Base-by-base conservation (phyloP, 345 rosid genomes). In the Salix udensis region DNA sequence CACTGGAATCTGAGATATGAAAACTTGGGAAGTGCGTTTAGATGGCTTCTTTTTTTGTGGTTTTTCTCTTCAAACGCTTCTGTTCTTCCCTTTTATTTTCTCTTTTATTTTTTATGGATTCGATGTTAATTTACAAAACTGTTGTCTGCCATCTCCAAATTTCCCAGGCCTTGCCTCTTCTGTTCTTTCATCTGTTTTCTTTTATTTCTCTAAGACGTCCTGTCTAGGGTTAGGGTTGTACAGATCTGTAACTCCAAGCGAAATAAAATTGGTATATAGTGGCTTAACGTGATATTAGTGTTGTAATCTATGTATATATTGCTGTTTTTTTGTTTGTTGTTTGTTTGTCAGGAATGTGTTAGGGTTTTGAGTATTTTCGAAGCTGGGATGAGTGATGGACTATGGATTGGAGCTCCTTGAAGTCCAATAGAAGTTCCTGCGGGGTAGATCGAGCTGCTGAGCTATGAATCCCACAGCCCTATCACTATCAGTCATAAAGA, bases 401-500 rank as follows among this genome's bases (percentile, higher is more conserved):
- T 24, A 64, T 55, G 79, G 83, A 52, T 92, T 87, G 72, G 98
- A 94, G 98, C 97, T 94, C 91, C 91, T 88, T 91, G 66, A 87
- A 87, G 92, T 94, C 92, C 96, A 94, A 94, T 78, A 84, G 89
- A 88, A 94, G 94, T 34, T 77, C 83, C 66, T 74, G 81, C 86
- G 21, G 86, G 91, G 94, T 84, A 40, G 76, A 86, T 80, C 46
- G 82, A 88, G 97, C 98, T 94, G 94, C 96, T 86, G 79, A 87
- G 93, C 88, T 91, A 92, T 91, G 97, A 86, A 92, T 90, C 86
- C 95, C 97, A 85, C 81, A 90, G 84, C 79, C 87, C 89, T 88
- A 87, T 80, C 82, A 4, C 7, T 0, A 7, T 21, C 9, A 1
- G n/a, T 16, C 0, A 28, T n/a, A 34, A 23, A 84, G 91, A 88